These are phyloP conservation scores for Sugiyamaella grinbergsii DNA, from an alignment of 1,139 yeast genomes.

Conservation along the genomic window DNA sequence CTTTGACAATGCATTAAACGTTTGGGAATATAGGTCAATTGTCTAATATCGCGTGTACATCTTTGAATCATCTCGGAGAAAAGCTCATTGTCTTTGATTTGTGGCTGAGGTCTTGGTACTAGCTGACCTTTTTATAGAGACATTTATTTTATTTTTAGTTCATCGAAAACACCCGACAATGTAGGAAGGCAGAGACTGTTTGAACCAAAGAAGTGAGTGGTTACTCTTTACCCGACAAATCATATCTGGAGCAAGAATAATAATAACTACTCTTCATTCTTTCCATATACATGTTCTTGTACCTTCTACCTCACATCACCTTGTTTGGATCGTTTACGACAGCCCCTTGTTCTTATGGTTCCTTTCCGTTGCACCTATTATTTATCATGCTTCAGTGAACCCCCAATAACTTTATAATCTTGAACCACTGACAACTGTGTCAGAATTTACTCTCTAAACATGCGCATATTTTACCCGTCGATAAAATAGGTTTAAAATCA, in stretches of 20 bases:
- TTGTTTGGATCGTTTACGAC: too few relatives aligned
- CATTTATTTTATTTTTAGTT: too few relatives aligned
- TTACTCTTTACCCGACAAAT: too few relatives aligned
- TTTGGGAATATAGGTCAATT: not conserved
- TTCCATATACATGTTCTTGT: not conserved
- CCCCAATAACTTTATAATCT: not conserved
- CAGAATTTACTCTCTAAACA: not conserved
- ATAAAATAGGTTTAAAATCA: not conserved
- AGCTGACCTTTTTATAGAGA: not conserved
- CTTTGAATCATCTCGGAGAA: slow-evolving; percentile 2
- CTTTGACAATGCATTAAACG: not conserved
- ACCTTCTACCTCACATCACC: not conserved
- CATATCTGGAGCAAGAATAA: too few relatives aligned
- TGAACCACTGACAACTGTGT: not conserved
- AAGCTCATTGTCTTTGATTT: not conserved
- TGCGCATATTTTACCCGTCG: not conserved
- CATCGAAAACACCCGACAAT: too few relatives aligned
- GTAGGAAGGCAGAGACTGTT: too few relatives aligned
- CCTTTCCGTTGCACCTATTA: not conserved
- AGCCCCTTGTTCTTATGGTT: not conserved
- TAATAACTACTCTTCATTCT: too few relatives aligned
- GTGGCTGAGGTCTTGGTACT: not conserved
- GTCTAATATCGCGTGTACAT: slow-evolving; percentile 4
- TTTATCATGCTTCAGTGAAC: not conserved
- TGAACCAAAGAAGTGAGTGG: too few relatives aligned